These are phyloP conservation scores for Colletotrichum shisoi DNA, from an alignment of 2,329 filamentous ascomycete species.

Conservation along the genomic window DNA sequence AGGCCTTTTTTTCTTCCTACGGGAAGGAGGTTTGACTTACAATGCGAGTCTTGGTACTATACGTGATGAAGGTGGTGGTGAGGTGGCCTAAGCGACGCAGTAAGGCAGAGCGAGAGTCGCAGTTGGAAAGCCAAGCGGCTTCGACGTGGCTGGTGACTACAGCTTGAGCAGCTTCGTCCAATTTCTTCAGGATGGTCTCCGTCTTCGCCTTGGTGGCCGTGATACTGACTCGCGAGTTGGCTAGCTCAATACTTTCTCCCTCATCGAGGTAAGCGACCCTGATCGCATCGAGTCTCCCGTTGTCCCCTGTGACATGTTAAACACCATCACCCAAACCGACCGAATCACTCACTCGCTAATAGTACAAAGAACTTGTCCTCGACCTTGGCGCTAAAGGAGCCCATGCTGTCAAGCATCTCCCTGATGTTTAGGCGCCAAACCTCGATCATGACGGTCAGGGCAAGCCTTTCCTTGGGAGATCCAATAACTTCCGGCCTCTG, in stretches of 20 bases:
- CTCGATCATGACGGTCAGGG: constrained; percentile 55
- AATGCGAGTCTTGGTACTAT: neutral
- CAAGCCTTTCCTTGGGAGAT: constrained; percentile 53
- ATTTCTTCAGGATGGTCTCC: constrained; percentile 48
- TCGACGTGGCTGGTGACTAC: constrained; percentile 42
- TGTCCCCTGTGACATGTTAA: constrained; percentile 26
- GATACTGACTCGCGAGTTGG: constrained; percentile 47
- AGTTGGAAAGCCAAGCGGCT: constrained; percentile 41
- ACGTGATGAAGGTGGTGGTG: constrained; percentile 45
- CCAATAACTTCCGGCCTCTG: constrained; percentile 29
- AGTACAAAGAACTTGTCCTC: constrained; percentile 31
- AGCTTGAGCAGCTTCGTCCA: constrained; percentile 23
- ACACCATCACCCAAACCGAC: neutral
- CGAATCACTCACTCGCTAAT: constrained; percentile 26
- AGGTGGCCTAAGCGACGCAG: constrained; percentile 51
- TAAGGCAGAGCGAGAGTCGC: constrained; percentile 42
- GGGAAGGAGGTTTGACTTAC: neutral
- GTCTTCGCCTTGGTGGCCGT: constrained; percentile 49
- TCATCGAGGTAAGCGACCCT: constrained; percentile 18
- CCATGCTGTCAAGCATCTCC: constrained; percentile 55
- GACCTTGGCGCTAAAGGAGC: constrained; percentile 53
- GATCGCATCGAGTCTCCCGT: constrained; percentile 43
- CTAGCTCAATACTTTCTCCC: constrained; percentile 51
- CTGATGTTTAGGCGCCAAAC: constrained; percentile 61
- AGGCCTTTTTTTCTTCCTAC: neutral